Base-by-base conservation (phyloP, 495 filamentous ascomycete species). In the Filosporella fistucella region DNA sequence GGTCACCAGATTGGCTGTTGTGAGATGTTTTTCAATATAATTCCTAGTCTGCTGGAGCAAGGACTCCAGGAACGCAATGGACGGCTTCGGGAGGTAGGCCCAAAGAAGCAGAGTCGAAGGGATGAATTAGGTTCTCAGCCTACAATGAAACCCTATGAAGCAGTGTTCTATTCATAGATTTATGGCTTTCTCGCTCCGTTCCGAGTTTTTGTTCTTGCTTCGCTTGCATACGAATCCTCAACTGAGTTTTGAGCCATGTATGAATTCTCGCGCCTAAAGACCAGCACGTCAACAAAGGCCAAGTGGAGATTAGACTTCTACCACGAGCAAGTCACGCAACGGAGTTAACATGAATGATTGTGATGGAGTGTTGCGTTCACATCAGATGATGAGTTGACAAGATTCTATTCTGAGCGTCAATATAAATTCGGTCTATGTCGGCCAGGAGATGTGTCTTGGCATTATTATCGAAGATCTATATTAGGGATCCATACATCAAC, bases 61-160 rank as follows among this genome's bases (percentile, higher is more conserved):
- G 13, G 4, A n/a, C 32, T 13, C 12, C 32, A 35, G 32, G 32
- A 17, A 17, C 32, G 12, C 4, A 4, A 35, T 13, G n/a, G 4
- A 5, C 32, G n/a, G n/a, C n/a, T n/a, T 13, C 18, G 32, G 32
- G 18, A 4, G n/a, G 32, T 4, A 35, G n/a, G 32, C 13, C 18
- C 5, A n/a, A 4, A n/a, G 4, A 35, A n/a, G 5, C 4, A 4
- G 12, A 35, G 13, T 13, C n/a, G 32, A 13, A 12, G 39, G 45
- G 34, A 39, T 29, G 23, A 47, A 47, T 47, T 38, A 34, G 17
- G 30, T 39, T 17, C 39, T 42, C 45, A 47, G 45, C 45, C 45
- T 38, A 20, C 45, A 47, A 26, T 33, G 12, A 42, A 22, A 21
- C 5, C 17, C 28, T 30, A 21, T 8, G 43, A 10, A 35, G 10